A percentile compares a stretch with the other conserved stretches of the same genome.
phyloP scores from a whole-genome alignment of 176 grass and related monocot genomes.

The Themeda triandra region DNA sequence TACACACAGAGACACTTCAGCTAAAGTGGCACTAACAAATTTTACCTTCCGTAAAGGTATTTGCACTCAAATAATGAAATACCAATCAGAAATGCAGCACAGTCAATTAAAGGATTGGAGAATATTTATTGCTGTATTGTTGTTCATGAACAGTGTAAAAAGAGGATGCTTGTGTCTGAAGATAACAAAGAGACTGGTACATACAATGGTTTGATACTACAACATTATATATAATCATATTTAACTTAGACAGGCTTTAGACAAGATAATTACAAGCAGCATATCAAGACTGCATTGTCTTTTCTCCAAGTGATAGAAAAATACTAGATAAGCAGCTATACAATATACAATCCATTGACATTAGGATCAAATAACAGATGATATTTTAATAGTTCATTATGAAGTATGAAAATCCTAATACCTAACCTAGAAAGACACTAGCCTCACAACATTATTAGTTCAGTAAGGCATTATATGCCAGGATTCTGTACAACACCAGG shows the following conservation, averaged over 20 bases:
- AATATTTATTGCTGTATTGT: not conserved
- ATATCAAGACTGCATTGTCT: not conserved
- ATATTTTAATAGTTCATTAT: not conserved
- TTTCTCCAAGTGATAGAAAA: conserved; percentile 14
- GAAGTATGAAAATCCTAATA: not conserved
- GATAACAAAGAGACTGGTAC: not conserved
- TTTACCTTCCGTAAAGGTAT: not conserved
- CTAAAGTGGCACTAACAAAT: not conserved
- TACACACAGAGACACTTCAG: not conserved
- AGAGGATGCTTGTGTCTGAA: not conserved
- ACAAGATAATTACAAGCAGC: not conserved
- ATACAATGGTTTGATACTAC: not conserved
- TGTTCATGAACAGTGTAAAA: not conserved
- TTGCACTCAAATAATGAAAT: not conserved
- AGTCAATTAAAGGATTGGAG: not conserved
- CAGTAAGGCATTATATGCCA: not conserved
- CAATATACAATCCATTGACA: not conserved
- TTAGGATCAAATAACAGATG: not conserved
- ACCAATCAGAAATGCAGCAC: not conserved
- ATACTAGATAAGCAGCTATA: not conserved
- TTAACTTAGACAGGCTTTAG: not conserved
- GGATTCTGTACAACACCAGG: not conserved
- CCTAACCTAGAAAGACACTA: not conserved
- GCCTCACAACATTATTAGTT: not conserved
- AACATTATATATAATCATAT: conserved; percentile 7